These are phyloP conservation scores for Solanum sejunctum DNA, from an alignment of 257 asterid species.

Conservation along the genomic window DNA sequence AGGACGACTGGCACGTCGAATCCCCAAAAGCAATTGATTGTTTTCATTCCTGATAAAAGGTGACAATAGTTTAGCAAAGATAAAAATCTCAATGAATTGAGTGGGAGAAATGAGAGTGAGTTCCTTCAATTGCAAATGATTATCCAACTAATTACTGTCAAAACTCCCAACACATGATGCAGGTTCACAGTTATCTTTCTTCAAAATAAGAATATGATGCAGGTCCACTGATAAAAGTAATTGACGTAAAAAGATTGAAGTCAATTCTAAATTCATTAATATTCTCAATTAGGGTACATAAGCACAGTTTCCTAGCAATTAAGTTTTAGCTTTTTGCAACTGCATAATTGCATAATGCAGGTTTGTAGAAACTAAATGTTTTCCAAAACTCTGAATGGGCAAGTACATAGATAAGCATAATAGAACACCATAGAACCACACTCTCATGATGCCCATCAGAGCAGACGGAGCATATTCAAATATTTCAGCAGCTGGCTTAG, in stretches of 20 bases:
- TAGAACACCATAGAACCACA: background rate
- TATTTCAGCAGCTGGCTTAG: background rate
- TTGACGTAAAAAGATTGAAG: background rate
- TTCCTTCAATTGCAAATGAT: background rate
- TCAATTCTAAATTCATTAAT: background rate
- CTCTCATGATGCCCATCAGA: background rate
- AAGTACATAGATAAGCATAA: background rate
- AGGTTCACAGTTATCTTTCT: background rate
- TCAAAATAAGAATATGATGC: background rate
- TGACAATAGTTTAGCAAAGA: background rate
- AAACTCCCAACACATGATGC: background rate
- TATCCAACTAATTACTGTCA: background rate
- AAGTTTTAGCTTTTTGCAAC: background rate
- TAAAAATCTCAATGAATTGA: background rate
- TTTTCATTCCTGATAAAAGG: slow-evolving; percentile 60
- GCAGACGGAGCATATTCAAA: background rate
- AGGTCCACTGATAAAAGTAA: background rate
- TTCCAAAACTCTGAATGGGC: background rate
- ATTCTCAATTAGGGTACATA: background rate
- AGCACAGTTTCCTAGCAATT: background rate
- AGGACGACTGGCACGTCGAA: slow-evolving; percentile 79
- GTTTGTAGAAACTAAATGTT: background rate
- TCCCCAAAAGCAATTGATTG: slow-evolving; percentile 77
- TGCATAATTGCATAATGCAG: background rate
- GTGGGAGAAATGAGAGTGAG: background rate